Evolutionary conservation across 1,284 basidiomycete genomes (phyloP).

Genomic region (Apiotrichum brassicae): DNA sequence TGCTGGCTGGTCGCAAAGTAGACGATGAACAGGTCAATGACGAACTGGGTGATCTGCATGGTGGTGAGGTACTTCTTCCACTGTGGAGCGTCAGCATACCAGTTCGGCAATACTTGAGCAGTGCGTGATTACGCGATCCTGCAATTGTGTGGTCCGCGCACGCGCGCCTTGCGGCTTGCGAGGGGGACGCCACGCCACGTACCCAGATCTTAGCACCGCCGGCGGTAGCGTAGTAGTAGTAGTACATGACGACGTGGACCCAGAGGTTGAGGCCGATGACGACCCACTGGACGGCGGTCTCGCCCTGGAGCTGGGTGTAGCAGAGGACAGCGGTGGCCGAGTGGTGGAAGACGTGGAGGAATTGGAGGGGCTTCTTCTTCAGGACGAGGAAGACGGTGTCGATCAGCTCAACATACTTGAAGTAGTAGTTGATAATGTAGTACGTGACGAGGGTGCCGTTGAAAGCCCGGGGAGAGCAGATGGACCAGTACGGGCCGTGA

Average conservation of each 20-base stretch:
- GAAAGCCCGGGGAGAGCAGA: conserved; percentile 75
- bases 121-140: too few relatives aligned
- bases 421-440: conserved; percentile 98
- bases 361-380: conserved; percentile 96
- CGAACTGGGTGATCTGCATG: conserved; percentile 92
- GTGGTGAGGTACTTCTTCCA: conserved; percentile 96
- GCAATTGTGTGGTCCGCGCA: neutral
- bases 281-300: conserved; percentile 92
- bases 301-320: conserved; percentile 87
- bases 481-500: conserved; percentile 64
- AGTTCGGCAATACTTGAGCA: too few relatives aligned
- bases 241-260: conserved; percentile 99
- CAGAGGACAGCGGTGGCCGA: conserved; percentile 95
- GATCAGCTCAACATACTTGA: conserved; percentile 88
- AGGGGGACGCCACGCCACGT: conserved; percentile 28
- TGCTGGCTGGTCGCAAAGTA: conserved; percentile 91
- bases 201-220: conserved; percentile 95
- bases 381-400: conserved; percentile 96
- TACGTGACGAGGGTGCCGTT: conserved; percentile 84
- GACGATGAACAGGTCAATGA: conserved; percentile 80
- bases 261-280: conserved; percentile 86
- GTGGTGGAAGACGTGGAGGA: conserved; percentile 98
- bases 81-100: conserved; percentile 49
- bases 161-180: too few relatives aligned
- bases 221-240: conserved; percentile 95